Evolutionary conservation across 2,329 filamentous ascomycete genomes (phyloP).

Genomic region (Botrytis elliptica): DNA sequence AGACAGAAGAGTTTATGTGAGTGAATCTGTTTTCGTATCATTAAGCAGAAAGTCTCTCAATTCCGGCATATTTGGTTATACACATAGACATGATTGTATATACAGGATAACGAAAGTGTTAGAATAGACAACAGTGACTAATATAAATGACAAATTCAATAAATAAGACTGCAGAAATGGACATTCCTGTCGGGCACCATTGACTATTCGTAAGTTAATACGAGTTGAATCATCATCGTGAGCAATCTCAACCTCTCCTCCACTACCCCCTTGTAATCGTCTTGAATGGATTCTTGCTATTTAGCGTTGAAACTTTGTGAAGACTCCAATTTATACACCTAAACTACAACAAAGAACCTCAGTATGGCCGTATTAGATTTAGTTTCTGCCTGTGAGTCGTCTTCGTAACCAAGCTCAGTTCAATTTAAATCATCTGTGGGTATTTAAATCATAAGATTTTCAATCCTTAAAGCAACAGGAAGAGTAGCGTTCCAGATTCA

Average conservation of each 20-base stretch:
- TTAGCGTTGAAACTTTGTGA: too few relatives aligned
- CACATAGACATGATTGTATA: not conserved
- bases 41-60: not conserved
- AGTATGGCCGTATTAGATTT: too few relatives aligned
- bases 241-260: not conserved
- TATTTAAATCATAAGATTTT: not conserved
- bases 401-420: too few relatives aligned
- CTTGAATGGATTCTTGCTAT: too few relatives aligned
- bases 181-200: rapidly evolving
- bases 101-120: not conserved
- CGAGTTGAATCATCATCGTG: not conserved
- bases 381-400: too few relatives aligned
- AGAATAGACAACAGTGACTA: not conserved
- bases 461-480: not conserved
- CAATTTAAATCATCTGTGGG: too few relatives aligned
- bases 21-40: not conserved
- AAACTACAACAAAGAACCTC: too few relatives aligned
- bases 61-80: not conserved
- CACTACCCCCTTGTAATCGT: too few relatives aligned
- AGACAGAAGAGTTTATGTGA: not conserved
- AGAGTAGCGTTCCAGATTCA: too few relatives aligned
- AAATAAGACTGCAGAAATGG: not conserved
- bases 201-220: not conserved
- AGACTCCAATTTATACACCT: too few relatives aligned
- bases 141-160: not conserved